Conservation (phyloP, 805 yeast species). For the Yarrowia yakushimensis region DNA sequence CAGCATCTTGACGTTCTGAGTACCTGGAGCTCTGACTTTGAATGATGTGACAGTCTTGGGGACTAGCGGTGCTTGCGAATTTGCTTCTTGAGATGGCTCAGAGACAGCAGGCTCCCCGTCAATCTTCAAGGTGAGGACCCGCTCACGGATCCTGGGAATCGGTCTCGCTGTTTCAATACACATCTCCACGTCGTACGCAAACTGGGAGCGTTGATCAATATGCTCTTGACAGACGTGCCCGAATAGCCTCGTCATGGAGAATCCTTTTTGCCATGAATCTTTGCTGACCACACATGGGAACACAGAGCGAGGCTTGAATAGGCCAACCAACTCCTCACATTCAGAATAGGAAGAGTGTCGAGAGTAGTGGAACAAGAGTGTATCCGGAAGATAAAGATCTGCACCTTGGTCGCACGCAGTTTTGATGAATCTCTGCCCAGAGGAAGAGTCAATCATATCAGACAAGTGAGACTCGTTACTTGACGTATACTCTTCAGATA, state of each 20-base stretch:
- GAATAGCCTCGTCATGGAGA: constrained; percentile 10
- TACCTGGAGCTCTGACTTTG: constrained; percentile 6
- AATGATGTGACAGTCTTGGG: background rate
- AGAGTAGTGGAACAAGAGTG: constrained; percentile 10
- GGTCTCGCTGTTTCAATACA: constrained; percentile 16
- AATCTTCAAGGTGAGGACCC: background rate
- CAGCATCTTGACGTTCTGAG: background rate
- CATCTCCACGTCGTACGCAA: constrained; percentile 8
- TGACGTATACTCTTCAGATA: constrained; percentile 2
- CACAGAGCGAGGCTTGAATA: background rate
- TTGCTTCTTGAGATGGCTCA: background rate
- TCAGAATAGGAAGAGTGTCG: constrained; percentile 14
- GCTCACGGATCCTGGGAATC: background rate
- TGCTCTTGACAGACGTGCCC: constrained; percentile 10
- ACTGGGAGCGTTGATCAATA: constrained; percentile 6
- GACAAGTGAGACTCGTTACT: background rate
- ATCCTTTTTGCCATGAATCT: background rate
- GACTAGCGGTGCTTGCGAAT: background rate
- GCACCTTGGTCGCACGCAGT: background rate
- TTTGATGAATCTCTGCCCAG: constrained; percentile 13
- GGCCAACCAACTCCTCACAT: background rate
- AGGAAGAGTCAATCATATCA: background rate
- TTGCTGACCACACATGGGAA: constrained; percentile 18
- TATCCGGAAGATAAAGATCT: background rate
- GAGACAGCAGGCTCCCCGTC: background rate